Percentiles rank a stretch among this genome's conserved stretches.
Evolutionary conservation across 805 yeast species (phyloP).

Genomic region (Starmerella stellata): DNA sequence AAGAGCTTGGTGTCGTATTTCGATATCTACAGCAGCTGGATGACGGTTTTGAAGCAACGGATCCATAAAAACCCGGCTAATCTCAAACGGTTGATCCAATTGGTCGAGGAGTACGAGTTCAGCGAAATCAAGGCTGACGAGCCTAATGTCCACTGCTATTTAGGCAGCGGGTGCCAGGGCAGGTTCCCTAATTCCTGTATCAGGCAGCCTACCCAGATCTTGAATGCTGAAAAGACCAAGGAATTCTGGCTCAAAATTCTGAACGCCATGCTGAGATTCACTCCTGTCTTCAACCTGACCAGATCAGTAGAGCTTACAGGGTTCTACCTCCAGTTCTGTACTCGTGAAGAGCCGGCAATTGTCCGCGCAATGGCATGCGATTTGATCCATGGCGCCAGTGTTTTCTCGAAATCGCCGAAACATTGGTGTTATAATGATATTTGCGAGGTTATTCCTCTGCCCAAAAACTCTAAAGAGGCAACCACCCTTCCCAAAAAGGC

Average conservation of each 20-base stretch:
- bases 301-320: conserved; percentile 21
- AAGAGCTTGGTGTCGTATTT: conserved; percentile 46
- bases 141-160: conserved; percentile 1
- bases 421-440: conserved; percentile 27
- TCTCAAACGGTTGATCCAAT: conserved; percentile 6
- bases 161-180: conserved; percentile 7
- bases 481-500: background rate
- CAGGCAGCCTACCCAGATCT: conserved; percentile 1
- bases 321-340: conserved; percentile 19
- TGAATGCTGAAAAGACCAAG: conserved; percentile 13
- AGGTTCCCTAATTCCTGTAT: conserved; percentile 6
- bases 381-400: conserved; percentile 7
- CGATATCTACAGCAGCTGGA: conserved; percentile 14
- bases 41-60: conserved; percentile 15
- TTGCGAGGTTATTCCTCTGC: conserved; percentile 22
- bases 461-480: background rate
- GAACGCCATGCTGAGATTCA: conserved; percentile 10
- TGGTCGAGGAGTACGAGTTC: conserved; percentile 4
- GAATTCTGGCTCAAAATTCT: conserved; percentile 10
- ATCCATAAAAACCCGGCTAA: conserved; percentile 10
- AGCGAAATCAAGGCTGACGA: background rate
- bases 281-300: conserved; percentile 8
- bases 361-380: conserved; percentile 18
- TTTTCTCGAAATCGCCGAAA: conserved; percentile 9
- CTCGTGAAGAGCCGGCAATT: conserved; percentile 17